These are phyloP conservation scores for Gracilaria domingensis DNA, from an alignment of 23 red algal genomes.

Conservation along the genomic window DNA sequence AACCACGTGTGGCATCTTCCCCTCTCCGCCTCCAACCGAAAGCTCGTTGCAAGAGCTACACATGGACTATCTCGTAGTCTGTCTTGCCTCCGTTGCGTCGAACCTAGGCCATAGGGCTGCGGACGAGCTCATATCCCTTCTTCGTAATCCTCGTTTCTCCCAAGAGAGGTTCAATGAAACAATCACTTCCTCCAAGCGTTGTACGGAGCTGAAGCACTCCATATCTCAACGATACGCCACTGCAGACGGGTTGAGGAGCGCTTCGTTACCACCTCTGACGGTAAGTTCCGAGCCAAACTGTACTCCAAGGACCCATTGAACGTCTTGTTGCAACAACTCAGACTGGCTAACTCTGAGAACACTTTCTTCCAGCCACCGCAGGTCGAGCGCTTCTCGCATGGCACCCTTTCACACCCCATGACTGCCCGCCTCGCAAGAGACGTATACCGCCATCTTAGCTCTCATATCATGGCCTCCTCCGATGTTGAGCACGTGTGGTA, in stretches of 20 bases:
- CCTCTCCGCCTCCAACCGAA: not conserved
- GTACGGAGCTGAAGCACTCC: slow-evolving; percentile 6
- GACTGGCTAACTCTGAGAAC: not conserved
- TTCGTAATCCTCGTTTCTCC: not conserved
- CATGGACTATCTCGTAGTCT: slow-evolving; percentile 1
- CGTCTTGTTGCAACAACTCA: not conserved
- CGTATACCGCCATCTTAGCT: not conserved
- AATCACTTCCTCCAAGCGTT: not conserved
- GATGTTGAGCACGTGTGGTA: not conserved
- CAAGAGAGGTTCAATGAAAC: not conserved
- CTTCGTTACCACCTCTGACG: not conserved
- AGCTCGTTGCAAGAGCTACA: not conserved
- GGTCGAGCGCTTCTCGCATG: not conserved
- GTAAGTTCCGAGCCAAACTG: not conserved
- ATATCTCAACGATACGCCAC: not conserved
- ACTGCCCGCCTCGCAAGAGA: not conserved
- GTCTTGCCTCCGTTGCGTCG: not conserved
- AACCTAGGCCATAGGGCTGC: not conserved
- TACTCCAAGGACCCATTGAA: slow-evolving; percentile 2
- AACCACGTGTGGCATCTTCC: not conserved
- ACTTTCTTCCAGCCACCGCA: not conserved
- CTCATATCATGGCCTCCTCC: not conserved
- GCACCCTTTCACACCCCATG: slow-evolving; percentile 2
- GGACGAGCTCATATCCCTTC: not conserved
- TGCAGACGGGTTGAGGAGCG: not conserved